A percentile compares a stretch with the other conserved stretches of the same genome.
Conservation (phyloP, 768 basidiomycete genomes). For the Lactifluus rugatus region DNA sequence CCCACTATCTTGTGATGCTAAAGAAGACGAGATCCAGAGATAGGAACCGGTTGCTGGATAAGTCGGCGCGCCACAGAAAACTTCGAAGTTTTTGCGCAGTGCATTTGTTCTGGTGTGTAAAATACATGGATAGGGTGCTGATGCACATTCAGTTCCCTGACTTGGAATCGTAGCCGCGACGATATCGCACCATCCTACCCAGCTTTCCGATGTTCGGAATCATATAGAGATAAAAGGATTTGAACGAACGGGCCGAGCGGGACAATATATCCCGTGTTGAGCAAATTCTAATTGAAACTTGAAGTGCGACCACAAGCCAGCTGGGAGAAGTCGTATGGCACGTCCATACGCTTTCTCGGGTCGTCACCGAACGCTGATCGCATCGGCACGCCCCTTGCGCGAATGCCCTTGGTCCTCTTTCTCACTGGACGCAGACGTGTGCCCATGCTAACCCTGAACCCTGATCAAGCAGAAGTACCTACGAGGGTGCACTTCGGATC, state of each 20-base stretch:
- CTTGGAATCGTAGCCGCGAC: neutral
- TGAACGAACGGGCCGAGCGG: neutral
- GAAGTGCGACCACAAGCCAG: neutral
- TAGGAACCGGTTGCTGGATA: neutral
- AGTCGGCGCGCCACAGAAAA: neutral
- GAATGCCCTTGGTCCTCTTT: neutral
- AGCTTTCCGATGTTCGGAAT: neutral
- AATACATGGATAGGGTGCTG: neutral
- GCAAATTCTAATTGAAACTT: neutral
- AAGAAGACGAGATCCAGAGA: neutral
- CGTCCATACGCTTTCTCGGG: neutral
- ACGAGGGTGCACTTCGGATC: neutral
- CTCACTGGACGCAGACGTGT: neutral
- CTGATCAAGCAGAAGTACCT: neutral
- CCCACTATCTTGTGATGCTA: neutral
- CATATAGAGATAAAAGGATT: neutral
- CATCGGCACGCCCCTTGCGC: neutral
- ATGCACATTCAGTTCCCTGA: too few relatives aligned
- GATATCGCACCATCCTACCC: neutral
- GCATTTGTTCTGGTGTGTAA: neutral
- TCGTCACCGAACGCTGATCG: neutral
- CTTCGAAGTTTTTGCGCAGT: neutral
- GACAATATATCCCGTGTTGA: neutral
- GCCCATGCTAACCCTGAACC: neutral
- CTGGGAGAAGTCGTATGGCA: neutral